These are phyloP conservation scores for Coprinellus aureogranulatus DNA, from an alignment of 768 basidiomycete species.

Conservation along the genomic window DNA sequence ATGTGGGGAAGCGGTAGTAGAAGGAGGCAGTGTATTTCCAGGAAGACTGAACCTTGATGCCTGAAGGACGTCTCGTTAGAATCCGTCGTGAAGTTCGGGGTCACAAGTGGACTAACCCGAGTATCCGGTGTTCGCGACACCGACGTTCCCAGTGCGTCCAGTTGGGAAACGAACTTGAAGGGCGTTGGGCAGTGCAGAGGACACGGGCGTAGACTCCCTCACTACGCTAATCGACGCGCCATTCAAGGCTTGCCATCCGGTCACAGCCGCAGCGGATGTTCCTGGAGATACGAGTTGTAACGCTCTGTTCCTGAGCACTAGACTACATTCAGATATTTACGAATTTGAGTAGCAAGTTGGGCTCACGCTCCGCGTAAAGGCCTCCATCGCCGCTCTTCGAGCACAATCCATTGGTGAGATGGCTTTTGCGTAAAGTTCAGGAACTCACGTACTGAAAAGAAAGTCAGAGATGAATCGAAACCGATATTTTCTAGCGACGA, in stretches of 20 bases:
- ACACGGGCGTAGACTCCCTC: slow-evolving; percentile 50
- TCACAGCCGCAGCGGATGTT: slow-evolving; percentile 50
- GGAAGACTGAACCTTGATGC: slow-evolving; percentile 52
- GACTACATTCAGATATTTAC: no score
- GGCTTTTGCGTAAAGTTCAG: no score
- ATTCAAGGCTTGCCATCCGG: slow-evolving; percentile 51
- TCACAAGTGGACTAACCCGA: slow-evolving; percentile 38
- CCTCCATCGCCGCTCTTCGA: slow-evolving; percentile 65
- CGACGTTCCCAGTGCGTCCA: slow-evolving; percentile 37
- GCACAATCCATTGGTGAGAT: no score
- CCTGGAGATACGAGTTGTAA: slow-evolving; percentile 51
- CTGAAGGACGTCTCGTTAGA: no score
- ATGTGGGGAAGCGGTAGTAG: slow-evolving; percentile 51
- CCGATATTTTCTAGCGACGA: no score
- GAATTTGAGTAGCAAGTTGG: no score
- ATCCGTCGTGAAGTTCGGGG: not conserved
- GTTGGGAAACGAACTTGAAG: slow-evolving; percentile 48
- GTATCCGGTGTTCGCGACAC: slow-evolving; percentile 60
- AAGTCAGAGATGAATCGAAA: no score
- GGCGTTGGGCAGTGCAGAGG: slow-evolving; percentile 60
- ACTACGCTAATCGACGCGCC: slow-evolving; percentile 50
- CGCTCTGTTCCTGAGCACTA: slow-evolving; percentile 71
- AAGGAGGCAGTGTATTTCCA: slow-evolving; percentile 62
- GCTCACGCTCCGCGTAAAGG: slow-evolving; percentile 59
- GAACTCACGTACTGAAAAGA: no score